Evolutionary conservation across 2,329 filamentous ascomycete genomes (phyloP).

Genomic region (Ascochyta koolunga): DNA sequence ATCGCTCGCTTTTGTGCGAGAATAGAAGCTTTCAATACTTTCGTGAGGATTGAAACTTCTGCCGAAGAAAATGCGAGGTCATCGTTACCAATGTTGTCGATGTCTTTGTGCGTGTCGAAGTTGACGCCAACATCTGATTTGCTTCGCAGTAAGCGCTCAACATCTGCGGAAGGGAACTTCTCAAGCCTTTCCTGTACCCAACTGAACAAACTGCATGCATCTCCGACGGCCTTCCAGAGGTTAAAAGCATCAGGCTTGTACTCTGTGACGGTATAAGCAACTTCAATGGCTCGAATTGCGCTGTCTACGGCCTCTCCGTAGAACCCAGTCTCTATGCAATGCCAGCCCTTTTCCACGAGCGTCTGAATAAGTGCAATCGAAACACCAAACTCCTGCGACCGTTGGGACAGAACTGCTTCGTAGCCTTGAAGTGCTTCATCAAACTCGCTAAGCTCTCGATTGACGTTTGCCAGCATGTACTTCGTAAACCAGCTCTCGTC

Average conservation of each 20-base stretch:
- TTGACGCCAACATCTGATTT: slow-evolving; percentile 57
- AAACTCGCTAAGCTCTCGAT: slow-evolving; percentile 88
- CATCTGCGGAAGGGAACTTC: slow-evolving; percentile 65
- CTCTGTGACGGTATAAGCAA: slow-evolving; percentile 67
- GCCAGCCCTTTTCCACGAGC: slow-evolving; percentile 79
- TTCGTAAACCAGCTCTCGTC: slow-evolving; percentile 91
- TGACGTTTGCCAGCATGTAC: slow-evolving; percentile 96
- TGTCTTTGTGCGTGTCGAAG: slow-evolving; percentile 66
- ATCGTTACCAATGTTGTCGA: slow-evolving; percentile 67
- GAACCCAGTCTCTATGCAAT: slow-evolving; percentile 78
- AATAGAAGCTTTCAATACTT: slow-evolving; percentile 73
- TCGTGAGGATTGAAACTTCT: slow-evolving; percentile 50
- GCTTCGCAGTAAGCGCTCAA: slow-evolving; percentile 64
- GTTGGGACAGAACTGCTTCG: slow-evolving; percentile 70
- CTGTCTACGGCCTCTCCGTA: slow-evolving; percentile 82
- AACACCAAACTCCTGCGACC: slow-evolving; percentile 81
- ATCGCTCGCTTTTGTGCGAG: slow-evolving; percentile 89
- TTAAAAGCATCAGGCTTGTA: slow-evolving; percentile 79
- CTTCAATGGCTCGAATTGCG: slow-evolving; percentile 70
- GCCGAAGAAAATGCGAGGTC: slow-evolving; percentile 38
- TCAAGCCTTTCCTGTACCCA: slow-evolving; percentile 71
- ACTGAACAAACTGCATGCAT: slow-evolving; percentile 85
- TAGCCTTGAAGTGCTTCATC: slow-evolving; percentile 83
- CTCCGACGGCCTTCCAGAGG: slow-evolving; percentile 90
- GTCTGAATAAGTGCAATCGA: slow-evolving; percentile 87